Evolutionary conservation across 129 eudicot species (phyloP), one percentile per base, ranked within the genome.

Genomic region (Lonicera japonica): DNA sequence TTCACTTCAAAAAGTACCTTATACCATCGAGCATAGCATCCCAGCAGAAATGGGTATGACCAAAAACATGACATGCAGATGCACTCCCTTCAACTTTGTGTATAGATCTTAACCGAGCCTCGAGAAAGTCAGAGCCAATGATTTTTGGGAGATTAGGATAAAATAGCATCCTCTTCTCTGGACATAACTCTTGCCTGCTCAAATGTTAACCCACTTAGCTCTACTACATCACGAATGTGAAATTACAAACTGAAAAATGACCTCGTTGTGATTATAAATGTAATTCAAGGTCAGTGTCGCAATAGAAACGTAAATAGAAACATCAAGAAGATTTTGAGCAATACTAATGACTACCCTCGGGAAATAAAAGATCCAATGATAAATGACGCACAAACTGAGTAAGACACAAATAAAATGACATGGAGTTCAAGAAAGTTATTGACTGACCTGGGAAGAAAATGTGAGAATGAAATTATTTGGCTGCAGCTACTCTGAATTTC

Each of bases 41-140:
- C 90, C 90, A 83, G 62, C 73, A 63, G 60, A 83, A 83, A 83
- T 83, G 90, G 25, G 90, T 83, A 71, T 83, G 90, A 54, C 90
- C 90, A 56, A 83, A 83, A 25, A 79, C 80, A 70, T 83, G 90
- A 66, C 90, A 83, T 29, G 85, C 80, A 22, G 78, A 67, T 54
- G 58, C 51, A 38, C 64, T 69, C 60, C 85, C 82, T 68, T 62
- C 71, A 66, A 63, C 68, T 15, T 43, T 43, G 65, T 83, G 82
- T 79, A 79, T 65, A 18, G 82, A 70, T 73, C 89, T 83, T 68
- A 83, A 53, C 34, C 89, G 84, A 11, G 64, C 40, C 75, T 79
- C 89, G 1, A 83, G 89, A 67, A 75, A 83, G 25, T 79, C 70
- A 0, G 89, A 83, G 64, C 89, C 89, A 54, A 79, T 75, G 4